A percentile compares a stretch with the other conserved stretches of the same genome.
Evolutionary conservation across 805 yeast species (phyloP).

Genomic region (Schwanniomyces pseudopolymorphus): DNA sequence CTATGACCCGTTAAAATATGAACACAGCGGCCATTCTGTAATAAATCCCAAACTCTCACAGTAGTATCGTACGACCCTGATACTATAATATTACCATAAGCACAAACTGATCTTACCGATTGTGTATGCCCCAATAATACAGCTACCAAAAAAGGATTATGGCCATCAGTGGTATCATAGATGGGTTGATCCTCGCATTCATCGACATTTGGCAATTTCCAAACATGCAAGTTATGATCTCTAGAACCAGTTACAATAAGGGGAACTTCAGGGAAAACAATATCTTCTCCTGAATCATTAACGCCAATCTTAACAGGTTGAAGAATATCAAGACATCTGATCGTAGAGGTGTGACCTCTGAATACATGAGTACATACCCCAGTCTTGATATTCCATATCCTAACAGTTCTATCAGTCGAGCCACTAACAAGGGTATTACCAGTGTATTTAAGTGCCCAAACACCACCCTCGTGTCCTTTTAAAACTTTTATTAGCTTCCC

Average conservation of each 20-base stretch:
- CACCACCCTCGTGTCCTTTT: conserved; percentile 95
- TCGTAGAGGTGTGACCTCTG: conserved; percentile 89
- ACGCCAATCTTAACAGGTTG: conserved; percentile 65
- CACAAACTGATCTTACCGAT: conserved; percentile 79
- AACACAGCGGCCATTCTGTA: conserved; percentile 65
- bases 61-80: conserved; percentile 91
- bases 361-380: conserved; percentile 90
- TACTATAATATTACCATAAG: conserved; percentile 77
- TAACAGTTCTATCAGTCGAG: conserved; percentile 88
- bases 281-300: conserved; percentile 56
- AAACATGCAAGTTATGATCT: conserved; percentile 45
- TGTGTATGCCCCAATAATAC: conserved; percentile 54
- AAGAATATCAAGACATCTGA: conserved; percentile 83
- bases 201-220: conserved; percentile 56
- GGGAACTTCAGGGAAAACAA: conserved; percentile 61
- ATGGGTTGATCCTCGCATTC: conserved; percentile 32
- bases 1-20: conserved; percentile 80
- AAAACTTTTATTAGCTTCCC: conserved; percentile 65
- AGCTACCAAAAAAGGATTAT: conserved; percentile 65
- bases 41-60: conserved; percentile 88
- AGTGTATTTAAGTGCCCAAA: conserved; percentile 92
- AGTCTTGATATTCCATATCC: conserved; percentile 87
- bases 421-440: conserved; percentile 88
- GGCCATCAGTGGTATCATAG: conserved; percentile 35
- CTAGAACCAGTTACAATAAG: conserved; percentile 55